Conservation (phyloP, 2,329 filamentous ascomycete species). For the Sarocladium oryzae region DNA sequence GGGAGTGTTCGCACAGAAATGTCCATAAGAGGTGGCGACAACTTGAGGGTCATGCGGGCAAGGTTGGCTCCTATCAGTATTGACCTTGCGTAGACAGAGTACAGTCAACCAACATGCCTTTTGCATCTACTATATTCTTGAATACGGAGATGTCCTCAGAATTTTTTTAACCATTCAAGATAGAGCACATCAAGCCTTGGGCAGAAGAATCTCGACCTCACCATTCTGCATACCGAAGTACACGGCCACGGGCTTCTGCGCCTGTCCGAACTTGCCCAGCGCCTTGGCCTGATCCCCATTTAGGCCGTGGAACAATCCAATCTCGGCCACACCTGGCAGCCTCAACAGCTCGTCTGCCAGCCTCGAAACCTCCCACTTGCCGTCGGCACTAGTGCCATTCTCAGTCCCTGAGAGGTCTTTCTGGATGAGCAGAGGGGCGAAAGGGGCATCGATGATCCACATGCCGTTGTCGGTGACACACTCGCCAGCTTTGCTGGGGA, state of each 20-base stretch:
- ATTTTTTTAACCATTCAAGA: too few species aligned
- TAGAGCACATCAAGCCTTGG: not conserved
- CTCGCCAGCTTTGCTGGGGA: slow-evolving; percentile 73
- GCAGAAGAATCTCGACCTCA: slow-evolving; percentile 44
- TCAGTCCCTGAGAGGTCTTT: slow-evolving; percentile 43
- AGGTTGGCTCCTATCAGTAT: too few species aligned
- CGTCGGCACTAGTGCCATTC: slow-evolving; percentile 42
- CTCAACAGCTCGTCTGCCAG: slow-evolving; percentile 70
- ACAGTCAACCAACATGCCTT: too few species aligned
- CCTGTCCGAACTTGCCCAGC: slow-evolving; percentile 54
- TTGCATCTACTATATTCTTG: too few species aligned
- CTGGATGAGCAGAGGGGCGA: slow-evolving; percentile 63
- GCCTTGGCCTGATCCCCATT: slow-evolving; percentile 62
- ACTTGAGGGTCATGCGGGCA: too few species aligned
- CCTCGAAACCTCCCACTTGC: slow-evolving; percentile 72
- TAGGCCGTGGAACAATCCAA: slow-evolving; percentile 79
- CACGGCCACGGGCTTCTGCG: slow-evolving; percentile 85
- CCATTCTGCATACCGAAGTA: slow-evolving; percentile 92
- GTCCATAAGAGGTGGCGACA: too few species aligned
- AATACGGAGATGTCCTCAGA: too few species aligned
- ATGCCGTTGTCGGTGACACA: slow-evolving; percentile 54
- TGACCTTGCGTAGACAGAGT: too few species aligned
- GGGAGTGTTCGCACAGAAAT: too few species aligned
- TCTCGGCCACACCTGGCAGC: slow-evolving; percentile 83
- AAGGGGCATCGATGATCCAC: slow-evolving; percentile 89